Conservation (phyloP, 2,329 filamentous ascomycete species). For the Pseudogymnoascus sp. region DNA sequence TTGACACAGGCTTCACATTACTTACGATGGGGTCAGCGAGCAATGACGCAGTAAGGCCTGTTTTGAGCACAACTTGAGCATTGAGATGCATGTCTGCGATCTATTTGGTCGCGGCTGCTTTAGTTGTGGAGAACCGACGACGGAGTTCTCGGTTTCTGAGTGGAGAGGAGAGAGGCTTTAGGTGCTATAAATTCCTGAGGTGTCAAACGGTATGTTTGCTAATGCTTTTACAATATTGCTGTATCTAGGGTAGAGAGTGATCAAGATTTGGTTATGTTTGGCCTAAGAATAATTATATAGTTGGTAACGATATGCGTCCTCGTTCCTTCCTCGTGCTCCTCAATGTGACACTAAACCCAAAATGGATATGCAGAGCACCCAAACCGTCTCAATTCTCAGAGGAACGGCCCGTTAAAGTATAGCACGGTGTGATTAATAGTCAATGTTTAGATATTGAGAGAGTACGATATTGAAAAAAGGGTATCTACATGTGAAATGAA, state of each 20-base stretch:
- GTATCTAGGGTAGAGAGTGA: neutral
- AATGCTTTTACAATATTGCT: neutral
- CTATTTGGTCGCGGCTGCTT: neutral
- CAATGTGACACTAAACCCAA: neutral
- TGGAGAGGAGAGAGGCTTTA: neutral
- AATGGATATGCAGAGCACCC: neutral
- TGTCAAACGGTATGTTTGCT: neutral
- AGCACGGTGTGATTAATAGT: neutral
- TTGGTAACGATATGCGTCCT: neutral
- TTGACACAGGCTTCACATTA: neutral
- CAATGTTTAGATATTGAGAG: neutral
- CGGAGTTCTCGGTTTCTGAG: neutral
- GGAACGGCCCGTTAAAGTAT: neutral
- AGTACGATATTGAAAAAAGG: slow-evolving; percentile 2
- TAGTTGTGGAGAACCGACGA: neutral
- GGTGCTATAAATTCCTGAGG: neutral
- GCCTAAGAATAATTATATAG: neutral
- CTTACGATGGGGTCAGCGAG: neutral
- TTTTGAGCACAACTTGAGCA: neutral
- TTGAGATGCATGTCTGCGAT: neutral
- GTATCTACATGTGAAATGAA: slow-evolving; percentile 7
- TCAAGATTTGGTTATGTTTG: neutral
- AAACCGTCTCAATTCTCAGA: neutral
- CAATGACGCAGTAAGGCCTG: neutral
- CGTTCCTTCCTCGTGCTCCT: neutral